A percentile compares a stretch with the other conserved stretches of the same genome.
phyloP scores from a whole-genome alignment of 2,329 filamentous ascomycete genomes.

The Didymella keratinophila region DNA sequence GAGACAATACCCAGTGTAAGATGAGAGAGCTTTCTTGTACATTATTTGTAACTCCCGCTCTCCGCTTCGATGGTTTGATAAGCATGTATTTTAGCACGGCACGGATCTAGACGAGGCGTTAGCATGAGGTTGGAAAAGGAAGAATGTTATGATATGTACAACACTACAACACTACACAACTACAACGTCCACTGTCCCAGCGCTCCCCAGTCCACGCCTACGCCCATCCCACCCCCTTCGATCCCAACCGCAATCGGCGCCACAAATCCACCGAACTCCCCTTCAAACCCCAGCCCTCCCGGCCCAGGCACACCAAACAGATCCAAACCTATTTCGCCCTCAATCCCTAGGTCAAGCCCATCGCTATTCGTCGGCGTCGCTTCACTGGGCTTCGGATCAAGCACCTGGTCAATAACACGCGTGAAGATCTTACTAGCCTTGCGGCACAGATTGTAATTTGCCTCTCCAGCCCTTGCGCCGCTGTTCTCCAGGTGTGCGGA shows the following conservation, averaged over 20 bases:
- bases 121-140: constrained; percentile 26
- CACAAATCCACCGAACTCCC: constrained; percentile 36
- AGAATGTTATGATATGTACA: constrained; percentile 32
- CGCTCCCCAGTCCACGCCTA: constrained; percentile 36
- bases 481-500: constrained; percentile 39
- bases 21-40: constrained; percentile 32
- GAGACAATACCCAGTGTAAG: constrained; percentile 21
- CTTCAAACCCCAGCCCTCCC: constrained; percentile 35
- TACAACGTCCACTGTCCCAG: constrained; percentile 39
- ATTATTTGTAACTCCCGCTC: constrained; percentile 36
- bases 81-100: constrained; percentile 40
- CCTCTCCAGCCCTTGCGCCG: constrained; percentile 44
- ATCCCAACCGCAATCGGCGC: neutral
- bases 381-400: constrained; percentile 33
- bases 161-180: neutral
- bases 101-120: constrained; percentile 35
- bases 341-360: constrained; percentile 29
- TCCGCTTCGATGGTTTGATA: constrained; percentile 35
- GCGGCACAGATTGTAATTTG: constrained; percentile 45
- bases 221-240: constrained; percentile 8
- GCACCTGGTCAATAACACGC: constrained; percentile 41
- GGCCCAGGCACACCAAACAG: constrained; percentile 36
- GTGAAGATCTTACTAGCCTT: constrained; percentile 44
- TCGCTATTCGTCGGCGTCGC: constrained; percentile 22
- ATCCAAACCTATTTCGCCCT: constrained; percentile 26